Evolutionary conservation across 176 grass and related monocot species (phyloP).

Genomic region (Urochloa ruziziensis): DNA sequence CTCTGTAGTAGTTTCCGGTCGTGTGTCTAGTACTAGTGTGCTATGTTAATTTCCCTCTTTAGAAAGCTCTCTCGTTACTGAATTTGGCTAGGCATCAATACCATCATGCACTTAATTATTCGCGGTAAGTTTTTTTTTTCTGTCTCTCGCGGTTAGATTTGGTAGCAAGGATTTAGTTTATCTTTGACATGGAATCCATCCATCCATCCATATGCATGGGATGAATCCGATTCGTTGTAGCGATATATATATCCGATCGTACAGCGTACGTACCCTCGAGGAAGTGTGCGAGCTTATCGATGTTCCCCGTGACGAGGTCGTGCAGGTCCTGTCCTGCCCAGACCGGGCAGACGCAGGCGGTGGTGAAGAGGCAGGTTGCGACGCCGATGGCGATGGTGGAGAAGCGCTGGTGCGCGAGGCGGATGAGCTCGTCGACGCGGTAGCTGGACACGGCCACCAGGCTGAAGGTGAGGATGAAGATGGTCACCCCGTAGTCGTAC

Average conservation of each 20-base stretch:
- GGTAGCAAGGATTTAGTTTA: not conserved
- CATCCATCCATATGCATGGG: no score
- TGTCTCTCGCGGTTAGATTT: not conserved
- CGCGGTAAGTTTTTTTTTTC: not conserved
- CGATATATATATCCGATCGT: no score
- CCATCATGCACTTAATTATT: not conserved
- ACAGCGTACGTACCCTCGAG: slow-evolving; percentile 51
- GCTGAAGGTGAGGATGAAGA: slow-evolving; percentile 98
- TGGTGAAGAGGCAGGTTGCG: slow-evolving; percentile 65
- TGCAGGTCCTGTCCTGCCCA: slow-evolving; percentile 96
- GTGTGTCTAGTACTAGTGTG: not conserved
- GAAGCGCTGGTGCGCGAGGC: slow-evolving; percentile 75
- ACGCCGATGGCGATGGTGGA: slow-evolving; percentile 81
- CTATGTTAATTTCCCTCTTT: not conserved
- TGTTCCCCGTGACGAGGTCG: slow-evolving; percentile 53
- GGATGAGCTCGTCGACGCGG: slow-evolving; percentile 69
- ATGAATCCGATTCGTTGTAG: not conserved
- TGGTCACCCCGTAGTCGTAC: slow-evolving; percentile 94
- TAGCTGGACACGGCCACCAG: slow-evolving; percentile 94
- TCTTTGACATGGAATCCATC: not conserved
- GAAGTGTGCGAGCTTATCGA: slow-evolving; percentile 71
- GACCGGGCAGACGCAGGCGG: slow-evolving; percentile 65
- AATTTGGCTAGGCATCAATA: not conserved
- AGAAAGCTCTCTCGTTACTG: not conserved
- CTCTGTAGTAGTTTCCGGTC: no score